Conservation (phyloP, 78 protist species). For the Pigoraptor vietnamica region DNA sequence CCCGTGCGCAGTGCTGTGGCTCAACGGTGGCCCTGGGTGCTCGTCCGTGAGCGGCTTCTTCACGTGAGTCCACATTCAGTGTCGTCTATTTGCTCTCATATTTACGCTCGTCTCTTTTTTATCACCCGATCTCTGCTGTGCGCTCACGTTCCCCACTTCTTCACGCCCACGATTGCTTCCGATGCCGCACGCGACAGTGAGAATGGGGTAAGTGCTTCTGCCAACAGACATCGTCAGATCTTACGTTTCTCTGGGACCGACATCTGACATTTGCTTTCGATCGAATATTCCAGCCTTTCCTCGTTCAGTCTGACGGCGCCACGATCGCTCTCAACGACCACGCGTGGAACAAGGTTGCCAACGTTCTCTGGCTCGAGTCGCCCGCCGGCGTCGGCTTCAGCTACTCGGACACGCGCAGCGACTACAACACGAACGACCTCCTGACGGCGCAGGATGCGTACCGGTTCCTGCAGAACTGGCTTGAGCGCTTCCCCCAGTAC, state of each 20-base stretch:
- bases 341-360: constrained; percentile 45
- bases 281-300: neutral
- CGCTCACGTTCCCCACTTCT: no score
- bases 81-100: no score
- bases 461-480: constrained; percentile 22
- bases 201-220: neutral
- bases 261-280: no score
- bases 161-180: no score
- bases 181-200: no score
- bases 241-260: no score
- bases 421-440: constrained; percentile 26
- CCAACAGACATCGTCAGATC: no score
- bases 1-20: neutral
- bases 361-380: constrained; percentile 41
- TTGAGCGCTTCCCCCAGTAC: constrained; percentile 35
- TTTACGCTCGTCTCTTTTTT: no score
- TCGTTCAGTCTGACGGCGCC: neutral
- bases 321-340: constrained; percentile 7
- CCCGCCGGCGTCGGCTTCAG: constrained; percentile 67
- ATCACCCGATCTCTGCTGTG: no score
- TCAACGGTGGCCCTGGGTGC: constrained; percentile 57
- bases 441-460: neutral
- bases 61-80: no score
- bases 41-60: constrained; percentile 21
- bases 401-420: constrained; percentile 4